Percentiles rank a stretch among this genome's conserved stretches.
These are phyloP conservation scores for Fusarium austroafricanum DNA, from an alignment of 2,329 filamentous ascomycete species.

Conservation along the genomic window DNA sequence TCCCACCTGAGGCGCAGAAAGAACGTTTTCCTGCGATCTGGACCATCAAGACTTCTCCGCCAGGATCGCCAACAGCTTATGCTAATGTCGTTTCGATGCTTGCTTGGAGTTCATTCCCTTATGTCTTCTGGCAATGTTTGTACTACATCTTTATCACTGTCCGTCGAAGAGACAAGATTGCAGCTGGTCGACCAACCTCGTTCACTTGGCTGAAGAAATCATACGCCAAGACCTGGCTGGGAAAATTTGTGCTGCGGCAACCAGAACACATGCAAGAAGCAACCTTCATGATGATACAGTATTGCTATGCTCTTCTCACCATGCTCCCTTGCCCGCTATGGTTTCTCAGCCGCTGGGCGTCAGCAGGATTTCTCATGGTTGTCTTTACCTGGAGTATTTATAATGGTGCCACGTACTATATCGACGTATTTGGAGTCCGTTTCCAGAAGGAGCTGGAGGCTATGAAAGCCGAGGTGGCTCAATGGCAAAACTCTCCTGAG, in stretches of 20 bases:
- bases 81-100: conserved; percentile 85
- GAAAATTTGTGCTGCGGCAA: conserved; percentile 82
- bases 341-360: conserved; percentile 90
- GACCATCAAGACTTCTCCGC: conserved; percentile 75
- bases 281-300: conserved; percentile 97
- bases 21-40: conserved; percentile 86
- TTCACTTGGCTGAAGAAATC: conserved; percentile 97
- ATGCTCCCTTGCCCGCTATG: conserved; percentile 96
- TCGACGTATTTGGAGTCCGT: conserved; percentile 95
- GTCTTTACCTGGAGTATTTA: conserved; percentile 97
- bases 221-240: conserved; percentile 90
- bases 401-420: conserved; percentile 97
- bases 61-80: conserved; percentile 83
- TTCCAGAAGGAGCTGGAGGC: conserved; percentile 97
- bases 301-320: conserved; percentile 87
- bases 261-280: conserved; percentile 83
- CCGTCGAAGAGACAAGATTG: conserved; percentile 93
- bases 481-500: conserved; percentile 79
- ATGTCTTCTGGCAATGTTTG: conserved; percentile 88
- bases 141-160: conserved; percentile 98
- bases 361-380: conserved; percentile 77
- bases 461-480: conserved; percentile 87
- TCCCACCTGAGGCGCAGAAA: conserved; percentile 72
- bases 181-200: conserved; percentile 92
- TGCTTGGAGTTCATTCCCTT: conserved; percentile 92